Evolutionary conservation across 768 basidiomycete genomes (phyloP).

Genomic region (Cystofilobasidium bisporidii): DNA sequence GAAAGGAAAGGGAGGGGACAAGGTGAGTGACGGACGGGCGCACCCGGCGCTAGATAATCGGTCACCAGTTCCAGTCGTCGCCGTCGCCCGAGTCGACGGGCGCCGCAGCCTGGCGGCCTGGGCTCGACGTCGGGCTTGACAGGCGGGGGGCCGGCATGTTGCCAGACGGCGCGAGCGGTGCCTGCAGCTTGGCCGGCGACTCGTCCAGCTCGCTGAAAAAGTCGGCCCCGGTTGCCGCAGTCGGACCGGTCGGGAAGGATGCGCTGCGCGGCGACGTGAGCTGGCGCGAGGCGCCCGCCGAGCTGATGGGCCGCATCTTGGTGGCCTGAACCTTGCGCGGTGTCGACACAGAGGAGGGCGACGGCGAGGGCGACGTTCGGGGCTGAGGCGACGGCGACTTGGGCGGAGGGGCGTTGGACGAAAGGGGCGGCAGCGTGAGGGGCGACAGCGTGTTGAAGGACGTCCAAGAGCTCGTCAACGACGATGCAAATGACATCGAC

Average conservation of each 20-base stretch:
- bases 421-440: background rate
- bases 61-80: slow-evolving; percentile 6
- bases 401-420: background rate
- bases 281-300: background rate
- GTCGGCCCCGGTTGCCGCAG: background rate
- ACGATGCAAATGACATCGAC: background rate
- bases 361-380: background rate
- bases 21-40: no score
- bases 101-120: background rate
- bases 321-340: background rate
- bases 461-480: background rate
- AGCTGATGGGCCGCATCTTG: slow-evolving; percentile 2
- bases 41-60: no score
- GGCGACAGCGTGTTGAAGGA: background rate
- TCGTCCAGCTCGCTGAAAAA: background rate
- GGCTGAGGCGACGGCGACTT: background rate
- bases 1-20: no score
- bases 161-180: slow-evolving; percentile 3
- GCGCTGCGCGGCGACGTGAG: background rate
- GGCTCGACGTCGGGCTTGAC: background rate
- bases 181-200: background rate
- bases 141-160: background rate
- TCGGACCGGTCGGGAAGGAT: background rate
- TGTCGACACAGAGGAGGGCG: background rate
- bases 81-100: background rate